Evolutionary conservation across 2,329 filamentous ascomycete species (phyloP).

Genomic region (Colletotrichum caudatum): DNA sequence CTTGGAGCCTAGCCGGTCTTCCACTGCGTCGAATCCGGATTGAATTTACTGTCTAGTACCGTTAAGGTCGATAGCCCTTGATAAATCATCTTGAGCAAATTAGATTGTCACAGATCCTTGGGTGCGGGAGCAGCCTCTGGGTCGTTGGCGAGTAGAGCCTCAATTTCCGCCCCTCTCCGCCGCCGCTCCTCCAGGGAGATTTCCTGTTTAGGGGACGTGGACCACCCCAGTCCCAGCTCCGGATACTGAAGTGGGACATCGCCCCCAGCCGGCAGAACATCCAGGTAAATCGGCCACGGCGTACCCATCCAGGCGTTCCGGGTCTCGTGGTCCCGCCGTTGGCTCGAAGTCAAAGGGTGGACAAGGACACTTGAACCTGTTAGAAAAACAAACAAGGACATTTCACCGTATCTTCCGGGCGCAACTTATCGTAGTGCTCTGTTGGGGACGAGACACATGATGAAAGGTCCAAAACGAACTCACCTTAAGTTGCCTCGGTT

Average conservation of each 20-base stretch:
- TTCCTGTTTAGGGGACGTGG: slow-evolving; percentile 46
- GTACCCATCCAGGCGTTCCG: slow-evolving; percentile 51
- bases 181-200: slow-evolving; percentile 49
- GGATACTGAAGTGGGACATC: slow-evolving; percentile 50
- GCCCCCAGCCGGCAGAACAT: slow-evolving; percentile 46
- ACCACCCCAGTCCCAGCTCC: slow-evolving; percentile 49
- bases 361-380: slow-evolving; percentile 46
- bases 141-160: slow-evolving; percentile 47
- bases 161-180: slow-evolving; percentile 47
- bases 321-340: slow-evolving; percentile 50
- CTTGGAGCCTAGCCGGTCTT: neutral
- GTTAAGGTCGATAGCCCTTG: neutral
- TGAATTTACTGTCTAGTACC: neutral
- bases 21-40: too few relatives aligned
- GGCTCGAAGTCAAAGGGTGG: slow-evolving; percentile 49
- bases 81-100: neutral
- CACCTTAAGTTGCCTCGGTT: slow-evolving; percentile 50
- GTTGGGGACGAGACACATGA: too few relatives aligned
- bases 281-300: slow-evolving; percentile 51
- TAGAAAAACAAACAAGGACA: neutral
- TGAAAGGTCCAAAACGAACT: neutral
- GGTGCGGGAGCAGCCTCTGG: slow-evolving; percentile 50
- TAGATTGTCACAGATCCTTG: slow-evolving; percentile 34
- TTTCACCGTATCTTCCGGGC: too few relatives aligned
- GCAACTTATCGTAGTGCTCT: too few relatives aligned